phyloP scores from a whole-genome alignment of 495 filamentous ascomycete species.

The Tirmania nivea region DNA sequence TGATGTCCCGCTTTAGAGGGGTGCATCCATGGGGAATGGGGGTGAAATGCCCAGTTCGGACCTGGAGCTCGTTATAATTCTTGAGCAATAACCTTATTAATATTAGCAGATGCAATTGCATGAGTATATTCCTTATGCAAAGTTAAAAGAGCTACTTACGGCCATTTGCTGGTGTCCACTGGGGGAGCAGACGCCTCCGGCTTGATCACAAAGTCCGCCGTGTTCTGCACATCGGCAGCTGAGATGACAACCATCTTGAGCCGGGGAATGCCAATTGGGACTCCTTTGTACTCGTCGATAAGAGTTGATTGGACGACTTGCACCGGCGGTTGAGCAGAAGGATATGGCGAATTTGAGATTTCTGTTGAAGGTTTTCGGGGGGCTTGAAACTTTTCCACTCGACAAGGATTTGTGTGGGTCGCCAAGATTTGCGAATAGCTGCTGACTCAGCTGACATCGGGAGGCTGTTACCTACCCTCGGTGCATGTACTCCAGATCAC shows the following conservation, averaged over 20 bases:
- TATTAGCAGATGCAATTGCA: constrained; percentile 2
- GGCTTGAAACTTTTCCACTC: too few species aligned
- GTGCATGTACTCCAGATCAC: too few species aligned
- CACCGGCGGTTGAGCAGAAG: too few species aligned
- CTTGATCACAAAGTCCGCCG: constrained; percentile 67
- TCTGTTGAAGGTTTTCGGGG: too few species aligned
- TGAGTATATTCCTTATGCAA: background rate
- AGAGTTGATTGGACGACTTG: too few species aligned
- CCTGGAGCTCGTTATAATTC: constrained; percentile 70
- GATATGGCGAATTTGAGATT: too few species aligned
- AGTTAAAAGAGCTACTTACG: constrained; percentile 20
- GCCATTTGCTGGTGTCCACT: constrained; percentile 62
- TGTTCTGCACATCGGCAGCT: constrained; percentile 29
- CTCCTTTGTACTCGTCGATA: too few species aligned
- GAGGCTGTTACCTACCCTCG: too few species aligned
- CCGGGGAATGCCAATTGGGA: background rate
- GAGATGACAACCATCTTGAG: constrained; percentile 32
- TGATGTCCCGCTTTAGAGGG: constrained; percentile 75
- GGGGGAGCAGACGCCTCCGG: constrained; percentile 49
- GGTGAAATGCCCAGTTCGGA: constrained; percentile 79
- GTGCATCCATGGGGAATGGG: constrained; percentile 76
- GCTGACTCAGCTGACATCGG: too few species aligned
- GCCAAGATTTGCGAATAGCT: too few species aligned
- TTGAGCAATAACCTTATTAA: constrained; percentile 45
- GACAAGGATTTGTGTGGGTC: too few species aligned